Evolutionary conservation across 495 filamentous ascomycete genomes (phyloP).

Genomic region (Daldinia decipiens): DNA sequence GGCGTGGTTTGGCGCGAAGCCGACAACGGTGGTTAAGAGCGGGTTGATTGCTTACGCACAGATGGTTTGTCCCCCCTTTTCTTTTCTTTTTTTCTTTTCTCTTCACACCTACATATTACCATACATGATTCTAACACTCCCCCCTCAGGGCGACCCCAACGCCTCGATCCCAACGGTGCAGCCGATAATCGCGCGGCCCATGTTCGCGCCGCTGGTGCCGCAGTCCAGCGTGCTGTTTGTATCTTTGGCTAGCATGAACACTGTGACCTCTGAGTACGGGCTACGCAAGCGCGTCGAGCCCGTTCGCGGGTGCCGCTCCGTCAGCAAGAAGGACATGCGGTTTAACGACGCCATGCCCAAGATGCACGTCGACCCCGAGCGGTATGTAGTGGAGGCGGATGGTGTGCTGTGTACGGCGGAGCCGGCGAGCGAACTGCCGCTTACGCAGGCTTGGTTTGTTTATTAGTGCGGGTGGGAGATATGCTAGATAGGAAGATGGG

Average conservation of each 20-base stretch:
- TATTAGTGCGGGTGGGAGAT: slow-evolving; percentile 61
- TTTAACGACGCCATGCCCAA: slow-evolving; percentile 87
- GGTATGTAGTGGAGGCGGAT: slow-evolving; percentile 90
- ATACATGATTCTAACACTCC: not conserved
- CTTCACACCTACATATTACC: not conserved
- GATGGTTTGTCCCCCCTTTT: slow-evolving; percentile 69
- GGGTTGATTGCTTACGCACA: slow-evolving; percentile 87
- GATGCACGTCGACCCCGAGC: slow-evolving; percentile 95
- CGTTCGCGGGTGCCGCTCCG: slow-evolving; percentile 79
- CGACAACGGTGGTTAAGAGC: slow-evolving; percentile 83
- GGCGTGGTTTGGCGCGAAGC: slow-evolving; percentile 89
- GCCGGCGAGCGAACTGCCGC: slow-evolving; percentile 75
- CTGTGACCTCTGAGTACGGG: slow-evolving; percentile 72
- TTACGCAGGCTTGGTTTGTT: slow-evolving; percentile 84
- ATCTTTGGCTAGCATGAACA: slow-evolving; percentile 73
- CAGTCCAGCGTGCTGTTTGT: slow-evolving; percentile 84
- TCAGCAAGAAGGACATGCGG: slow-evolving; percentile 94
- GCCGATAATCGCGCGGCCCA: slow-evolving; percentile 84
- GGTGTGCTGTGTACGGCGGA: slow-evolving; percentile 78
- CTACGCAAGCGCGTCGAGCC: slow-evolving; percentile 84
- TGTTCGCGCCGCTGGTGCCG: slow-evolving; percentile 84
- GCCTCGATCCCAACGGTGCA: slow-evolving; percentile 92
- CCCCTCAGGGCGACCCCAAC: slow-evolving; percentile 83
- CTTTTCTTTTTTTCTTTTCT: not conserved
- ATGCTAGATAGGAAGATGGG: not conserved